Base-by-base conservation (phyloP, 2,329 filamentous ascomycete species). In the Colletotrichum coccodes region DNA sequence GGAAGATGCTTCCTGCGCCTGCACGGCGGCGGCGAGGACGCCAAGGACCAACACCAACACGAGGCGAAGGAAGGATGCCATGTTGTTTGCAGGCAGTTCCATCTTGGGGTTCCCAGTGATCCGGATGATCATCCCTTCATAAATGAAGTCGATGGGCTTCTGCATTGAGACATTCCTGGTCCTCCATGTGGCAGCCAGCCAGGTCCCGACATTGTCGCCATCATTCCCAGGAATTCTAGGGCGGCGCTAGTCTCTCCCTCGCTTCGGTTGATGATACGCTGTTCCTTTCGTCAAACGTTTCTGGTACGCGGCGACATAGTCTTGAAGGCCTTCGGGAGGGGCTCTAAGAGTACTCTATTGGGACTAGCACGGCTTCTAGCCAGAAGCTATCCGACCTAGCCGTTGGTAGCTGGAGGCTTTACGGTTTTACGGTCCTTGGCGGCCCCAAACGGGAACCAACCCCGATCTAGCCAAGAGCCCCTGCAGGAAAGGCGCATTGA, bases 391-490 rank as follows among this genome's bases (percentile, higher is more conserved):
- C 49, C 46, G 23, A 53, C 32, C 30, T 21, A 62, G 23, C 38
- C 58, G 38, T 32, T 47, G 32, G 30, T 57, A 23, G 60, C 57
- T 32, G 14, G 40, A 7, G 47, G 34, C 11, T 40, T n/a, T 16
- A 21, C 23, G 34, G 42, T 38, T n/a, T 21, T 38, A 23, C 21
- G 34, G 26, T 44, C 47, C 64, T 68, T 67, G 64, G 64, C 64
- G 50, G n/a, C 42, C 60, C 38, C 60, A 58, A 57, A 52, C 16
- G 60, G 63, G 52, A 67, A 28, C 64, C 28, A 58, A 21, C 30
- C 52, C 57, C 64, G 60, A 30, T 28, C 60, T 38, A 21, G 64
- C 64, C 36, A 64, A 67, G 64, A 67, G 36, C 64, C 60, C 64
- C 60, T 68, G 64, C 60, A 68, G 60, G 36, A 38, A 6, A n/a